Base-by-base conservation (phyloP, 495 filamentous ascomycete species). In the Penicillium coffeae region DNA sequence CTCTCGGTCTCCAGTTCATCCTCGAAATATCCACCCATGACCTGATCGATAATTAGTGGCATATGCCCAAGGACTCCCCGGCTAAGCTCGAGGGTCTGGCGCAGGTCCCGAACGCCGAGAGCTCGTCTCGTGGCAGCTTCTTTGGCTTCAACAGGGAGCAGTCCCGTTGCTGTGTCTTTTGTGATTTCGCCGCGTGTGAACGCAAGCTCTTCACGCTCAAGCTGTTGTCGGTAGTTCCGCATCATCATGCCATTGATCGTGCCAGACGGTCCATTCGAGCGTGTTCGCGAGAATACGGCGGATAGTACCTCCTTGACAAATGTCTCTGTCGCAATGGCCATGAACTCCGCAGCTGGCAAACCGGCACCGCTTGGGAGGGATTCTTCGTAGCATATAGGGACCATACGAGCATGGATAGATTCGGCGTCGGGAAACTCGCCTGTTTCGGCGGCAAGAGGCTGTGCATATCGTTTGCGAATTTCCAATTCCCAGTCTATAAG, bases 311-410 rank as follows among this genome's bases (percentile, higher is more conserved):
- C 88, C 68, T 96, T 97, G 50, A 97, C 84, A 59, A 86, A 96
- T 0, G 86, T 90, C 65, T 98, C 92, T 2, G 89, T 87, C 2
- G 92, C 93, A 36, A 90, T 83, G 18, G 88, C 86, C 83, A 98
- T 86, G 62, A 92, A 89, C 42, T 88, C 84, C 5, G 91, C 83
- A 27, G 88, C 88, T 21, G 88, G 81, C 5, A 83, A 62, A 6
- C 79, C 71, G 51, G 88, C 80, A 2, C 90, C 89, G 18, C 77
- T 78, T n/a, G 78, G 76, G 3, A 98, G 80, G 0, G 91, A 93
- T 51, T 88, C 79, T 67, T 96, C 93, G 68, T 95, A 96, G 68
- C 89, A 95, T 54, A 96, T 93, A 8, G 93, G 91, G 14, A 89
- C 74, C 87, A 97, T 94, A 47, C 91, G 87, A 15, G 81, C 77